Base-by-base conservation (phyloP, 2,329 filamentous ascomycete species). In the Chrysosporium keratinophilum region DNA sequence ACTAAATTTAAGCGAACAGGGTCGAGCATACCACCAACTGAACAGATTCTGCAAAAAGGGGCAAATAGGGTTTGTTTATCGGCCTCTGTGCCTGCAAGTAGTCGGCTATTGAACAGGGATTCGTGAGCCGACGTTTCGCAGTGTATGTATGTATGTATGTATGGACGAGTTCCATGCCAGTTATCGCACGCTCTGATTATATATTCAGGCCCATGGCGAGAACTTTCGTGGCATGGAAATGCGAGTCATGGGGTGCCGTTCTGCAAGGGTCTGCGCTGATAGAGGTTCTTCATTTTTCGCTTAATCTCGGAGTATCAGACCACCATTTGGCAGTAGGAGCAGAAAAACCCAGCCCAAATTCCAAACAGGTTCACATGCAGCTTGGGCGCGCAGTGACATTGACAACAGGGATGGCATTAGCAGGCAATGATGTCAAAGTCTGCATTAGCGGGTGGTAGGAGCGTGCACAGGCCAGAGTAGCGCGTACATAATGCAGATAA, bases 31-130 rank as follows among this genome's bases (percentile, higher is more conserved):
- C 20, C n/a, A 7, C 34, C 31, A 35, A 15, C 48, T 4, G 43
- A 43, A 51, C 28, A 35, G n/a, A 23, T 33, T 10, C 41, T 23
- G 39, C 40, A 37, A 33, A 51, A 51, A 19, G 37, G 19, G 35
- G 19, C 39, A 39, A 42, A 37, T 14, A 40, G 20, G 39, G 31
- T 37, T 44, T 17, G n/a, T 37, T 44, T 17, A 7, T 52, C 50
- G 50, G 50, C 33, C n/a, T 52, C 46, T 52, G 50, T 10, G 28
- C 5, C 33, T 52, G 41, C 50, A 33, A 39, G 42, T 19, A 12
- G 31, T 52, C 50, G 50, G 50, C 42, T 42, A 52, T 46, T 52
- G 50, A 52, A 46, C 42, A 46, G 10, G 50, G 50, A 11, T 40
- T 17, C 50, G 39, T 39, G 15, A 34, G 31, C 34, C 50, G 42